Base-by-base conservation (phyloP, 352 stramenopile genomes). In the Lagenidium sp. region DNA sequence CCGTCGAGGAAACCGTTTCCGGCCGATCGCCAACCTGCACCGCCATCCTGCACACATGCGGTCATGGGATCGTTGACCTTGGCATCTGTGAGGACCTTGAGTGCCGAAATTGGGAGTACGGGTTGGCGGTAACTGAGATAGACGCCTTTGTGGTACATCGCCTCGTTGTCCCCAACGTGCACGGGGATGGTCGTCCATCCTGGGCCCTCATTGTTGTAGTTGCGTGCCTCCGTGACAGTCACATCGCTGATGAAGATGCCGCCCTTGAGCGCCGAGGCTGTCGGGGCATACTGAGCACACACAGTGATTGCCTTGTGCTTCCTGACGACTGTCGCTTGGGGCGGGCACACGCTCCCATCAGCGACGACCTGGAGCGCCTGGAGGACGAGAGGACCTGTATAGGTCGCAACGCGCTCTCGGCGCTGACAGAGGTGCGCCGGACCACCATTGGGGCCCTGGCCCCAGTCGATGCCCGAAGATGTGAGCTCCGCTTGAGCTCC, bases 231-330 rank as follows among this genome's bases (percentile, higher is more conserved):
- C 1, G 66, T 65, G 19, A 65, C 69, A 42, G 62, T 58, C 38
- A 78, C 34, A 42, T 78, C 66, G 3, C 65, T 65, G 26, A 79
- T 51, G 28, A 68, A 79, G 41, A 71, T 58, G 23, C 45, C 51
- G 19, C 42, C 30, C 19, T 47, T n/a, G 12, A 65, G 50, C 4
- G 53, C 47, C 3, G 41, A 22, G 3, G 26, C 55, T 1, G 55
- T 47, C 11, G 52, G 36, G 8, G 50, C 38, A 30, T 45, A 68
- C 11, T 56, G 42, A 7, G 26, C 48, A 29, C 65, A 77, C 4
- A 77, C 53, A n/a, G n/a, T n/a, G n/a, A n/a, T n/a, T n/a, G n/a
- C n/a, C n/a, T n/a, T n/a, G n/a, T n/a, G n/a, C n/a, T n/a, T n/a
- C n/a, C n/a, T n/a, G n/a, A 64, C 56, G 1, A 62, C 48, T 21